Conservation (phyloP, 345 rosid species). For the Lepidium africanum region DNA sequence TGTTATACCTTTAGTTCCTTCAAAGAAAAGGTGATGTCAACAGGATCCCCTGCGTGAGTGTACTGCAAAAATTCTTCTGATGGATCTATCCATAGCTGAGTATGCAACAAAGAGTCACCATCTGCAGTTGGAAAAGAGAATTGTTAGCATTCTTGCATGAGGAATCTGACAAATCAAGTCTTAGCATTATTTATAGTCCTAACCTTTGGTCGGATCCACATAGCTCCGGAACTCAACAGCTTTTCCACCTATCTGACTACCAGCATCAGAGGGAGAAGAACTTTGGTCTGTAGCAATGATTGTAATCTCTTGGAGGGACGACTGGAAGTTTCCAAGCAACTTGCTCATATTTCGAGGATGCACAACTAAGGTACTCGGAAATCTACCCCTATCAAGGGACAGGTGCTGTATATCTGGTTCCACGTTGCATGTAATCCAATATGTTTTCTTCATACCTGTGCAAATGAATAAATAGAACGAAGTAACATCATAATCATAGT, state of each 20-base stretch:
- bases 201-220: conserved; percentile 83
- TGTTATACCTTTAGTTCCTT: conserved; percentile 69
- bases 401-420: conserved; percentile 82
- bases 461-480: neutral
- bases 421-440: conserved; percentile 85
- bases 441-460: conserved; percentile 74
- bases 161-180: neutral
- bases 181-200: neutral
- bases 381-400: conserved; percentile 74
- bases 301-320: conserved; percentile 95
- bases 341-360: conserved; percentile 82
- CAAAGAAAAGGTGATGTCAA: conserved; percentile 84
- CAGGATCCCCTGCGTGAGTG: conserved; percentile 70
- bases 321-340: conserved; percentile 85
- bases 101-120: conserved; percentile 65
- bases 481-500: neutral
- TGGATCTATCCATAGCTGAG: conserved; percentile 97
- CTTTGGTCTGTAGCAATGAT: conserved; percentile 72
- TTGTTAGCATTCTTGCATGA: conserved; percentile 7
- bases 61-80: conserved; percentile 84
- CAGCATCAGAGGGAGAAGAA: conserved; percentile 63
- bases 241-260: conserved; percentile 76
- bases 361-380: conserved; percentile 62
- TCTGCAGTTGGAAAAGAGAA: conserved; percentile 40
- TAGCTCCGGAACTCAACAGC: conserved; percentile 93